A percentile compares a stretch with the other conserved stretches of the same genome.
Evolutionary conservation across 495 filamentous ascomycete species (phyloP).

Genomic region (Trichoderma gamsii): DNA sequence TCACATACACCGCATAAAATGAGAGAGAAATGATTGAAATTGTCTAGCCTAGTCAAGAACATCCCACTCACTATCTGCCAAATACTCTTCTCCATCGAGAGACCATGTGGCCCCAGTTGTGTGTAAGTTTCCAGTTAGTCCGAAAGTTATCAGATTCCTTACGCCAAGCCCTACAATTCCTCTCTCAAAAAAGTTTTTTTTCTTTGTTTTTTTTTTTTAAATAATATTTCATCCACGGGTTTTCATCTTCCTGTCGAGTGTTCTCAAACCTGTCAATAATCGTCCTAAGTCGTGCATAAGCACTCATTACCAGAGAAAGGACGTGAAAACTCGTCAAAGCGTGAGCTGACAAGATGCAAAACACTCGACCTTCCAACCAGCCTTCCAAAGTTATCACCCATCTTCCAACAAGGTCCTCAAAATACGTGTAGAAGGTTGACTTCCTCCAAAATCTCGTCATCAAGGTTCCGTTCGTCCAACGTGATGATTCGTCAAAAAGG

Average conservation of each 20-base stretch:
- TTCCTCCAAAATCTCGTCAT: background rate
- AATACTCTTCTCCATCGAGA: background rate
- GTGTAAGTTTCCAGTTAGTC: constrained; percentile 3
- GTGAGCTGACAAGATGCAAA: constrained; percentile 4
- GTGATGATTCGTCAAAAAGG: constrained; percentile 5
- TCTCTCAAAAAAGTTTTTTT: background rate
- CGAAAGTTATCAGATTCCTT: background rate
- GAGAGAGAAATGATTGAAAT: background rate
- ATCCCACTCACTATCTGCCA: constrained; percentile 1
- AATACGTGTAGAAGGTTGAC: background rate
- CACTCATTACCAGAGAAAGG: background rate
- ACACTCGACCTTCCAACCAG: background rate
- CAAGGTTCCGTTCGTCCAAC: constrained; percentile 12
- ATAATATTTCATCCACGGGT: background rate
- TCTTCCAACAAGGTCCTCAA: background rate
- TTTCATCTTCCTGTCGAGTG: background rate
- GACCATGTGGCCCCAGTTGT: background rate
- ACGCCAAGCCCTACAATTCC: background rate
- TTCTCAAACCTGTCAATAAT: background rate
- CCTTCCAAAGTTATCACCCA: background rate
- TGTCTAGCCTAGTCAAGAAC: background rate
- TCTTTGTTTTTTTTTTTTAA: background rate
- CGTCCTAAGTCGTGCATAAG: background rate
- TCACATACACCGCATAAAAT: background rate
- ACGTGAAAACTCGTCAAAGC: constrained; percentile 1